A percentile compares a stretch with the other conserved stretches of the same genome.
Conservation (phyloP, 2,329 filamentous ascomycete species). For the Diaporthe ampelina region DNA sequence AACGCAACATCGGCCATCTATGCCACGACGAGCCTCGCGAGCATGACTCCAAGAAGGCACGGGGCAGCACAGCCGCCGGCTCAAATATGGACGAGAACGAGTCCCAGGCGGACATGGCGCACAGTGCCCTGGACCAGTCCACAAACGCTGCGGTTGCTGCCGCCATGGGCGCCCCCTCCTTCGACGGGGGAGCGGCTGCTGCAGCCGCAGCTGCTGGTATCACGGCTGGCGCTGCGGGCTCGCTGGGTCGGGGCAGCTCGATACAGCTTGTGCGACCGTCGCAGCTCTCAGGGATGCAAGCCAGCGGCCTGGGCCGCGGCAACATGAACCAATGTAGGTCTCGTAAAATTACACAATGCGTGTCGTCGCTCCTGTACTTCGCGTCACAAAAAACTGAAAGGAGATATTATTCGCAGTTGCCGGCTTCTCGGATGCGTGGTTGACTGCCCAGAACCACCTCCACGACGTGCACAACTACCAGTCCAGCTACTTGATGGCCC, state of each 20-base stretch:
- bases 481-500: slow-evolving; percentile 92
- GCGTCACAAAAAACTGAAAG: slow-evolving; percentile 27
- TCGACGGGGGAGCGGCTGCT: slow-evolving; percentile 54
- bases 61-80: slow-evolving; percentile 69
- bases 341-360: slow-evolving; percentile 45
- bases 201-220: slow-evolving; percentile 42
- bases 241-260: slow-evolving; percentile 65
- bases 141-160: slow-evolving; percentile 41
- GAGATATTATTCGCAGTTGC: slow-evolving; percentile 67
- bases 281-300: slow-evolving; percentile 76
- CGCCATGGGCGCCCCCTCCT: slow-evolving; percentile 69
- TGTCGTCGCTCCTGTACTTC: slow-evolving; percentile 25
- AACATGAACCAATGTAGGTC: slow-evolving; percentile 83
- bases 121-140: slow-evolving; percentile 68
- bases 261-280: slow-evolving; percentile 81
- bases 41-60: slow-evolving; percentile 82
- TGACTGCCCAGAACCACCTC: slow-evolving; percentile 83
- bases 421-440: slow-evolving; percentile 86
- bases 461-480: slow-evolving; percentile 96
- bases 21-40: slow-evolving; percentile 98
- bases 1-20: slow-evolving; percentile 97
- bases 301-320: slow-evolving; percentile 68
- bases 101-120: slow-evolving; percentile 62
- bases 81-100: slow-evolving; percentile 74
- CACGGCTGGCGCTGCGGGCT: slow-evolving; percentile 48